phyloP scores from a whole-genome alignment of 768 basidiomycete species.

The Pleurotus cornucopiae region DNA sequence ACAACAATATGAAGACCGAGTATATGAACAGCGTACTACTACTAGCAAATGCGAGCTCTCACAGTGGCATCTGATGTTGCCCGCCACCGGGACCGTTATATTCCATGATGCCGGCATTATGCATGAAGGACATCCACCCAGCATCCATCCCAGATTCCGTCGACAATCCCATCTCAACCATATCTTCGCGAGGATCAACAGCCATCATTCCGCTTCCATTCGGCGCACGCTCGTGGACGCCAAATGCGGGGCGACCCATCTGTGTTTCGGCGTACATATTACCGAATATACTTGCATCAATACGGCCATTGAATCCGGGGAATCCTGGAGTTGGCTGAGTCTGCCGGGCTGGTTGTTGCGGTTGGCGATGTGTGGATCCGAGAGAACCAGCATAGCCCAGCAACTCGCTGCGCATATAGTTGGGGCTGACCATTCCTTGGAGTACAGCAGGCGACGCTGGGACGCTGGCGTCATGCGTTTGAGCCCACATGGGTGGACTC shows the following conservation, averaged over 20 bases:
- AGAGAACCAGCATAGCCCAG: constrained; percentile 1
- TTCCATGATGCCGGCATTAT: constrained; percentile 46
- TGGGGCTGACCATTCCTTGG: neutral
- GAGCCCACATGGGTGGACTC: neutral
- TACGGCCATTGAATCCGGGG: neutral
- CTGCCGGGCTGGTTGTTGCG: neutral
- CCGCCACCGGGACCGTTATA: neutral
- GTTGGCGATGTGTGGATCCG: neutral
- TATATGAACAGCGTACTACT: neutral
- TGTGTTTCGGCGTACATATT: neutral
- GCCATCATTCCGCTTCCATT: neutral
- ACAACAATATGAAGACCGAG: neutral
- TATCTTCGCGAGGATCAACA: constrained; percentile 8
- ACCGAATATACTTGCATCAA: neutral
- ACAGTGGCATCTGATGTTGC: constrained; percentile 1
- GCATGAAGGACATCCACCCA: constrained; percentile 46
- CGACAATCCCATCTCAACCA: constrained; percentile 40
- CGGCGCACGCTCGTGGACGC: neutral
- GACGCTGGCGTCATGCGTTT: neutral
- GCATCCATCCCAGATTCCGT: constrained; percentile 43
- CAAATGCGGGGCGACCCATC: neutral
- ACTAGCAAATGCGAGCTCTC: neutral
- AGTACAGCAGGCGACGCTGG: neutral
- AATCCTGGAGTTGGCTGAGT: neutral
- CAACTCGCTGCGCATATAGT: neutral